Percentiles rank a stretch among this genome's conserved stretches.
Conservation (phyloP, 1,284 basidiomycete genomes). For the Austroboletus niveus region DNA sequence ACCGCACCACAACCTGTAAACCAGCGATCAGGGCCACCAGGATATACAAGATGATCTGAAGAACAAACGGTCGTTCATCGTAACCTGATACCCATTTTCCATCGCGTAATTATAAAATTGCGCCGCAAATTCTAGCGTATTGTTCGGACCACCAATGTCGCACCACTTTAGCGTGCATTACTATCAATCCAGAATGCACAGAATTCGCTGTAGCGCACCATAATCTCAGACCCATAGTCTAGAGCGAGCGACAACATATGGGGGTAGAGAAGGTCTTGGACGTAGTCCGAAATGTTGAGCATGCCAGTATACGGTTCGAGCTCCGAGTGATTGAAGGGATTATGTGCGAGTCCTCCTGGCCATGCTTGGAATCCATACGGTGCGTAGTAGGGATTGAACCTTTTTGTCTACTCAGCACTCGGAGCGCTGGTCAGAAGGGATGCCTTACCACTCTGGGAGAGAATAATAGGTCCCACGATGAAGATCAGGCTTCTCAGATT, state of each 20-base stretch:
- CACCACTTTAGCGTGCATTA: slow-evolving; percentile 43
- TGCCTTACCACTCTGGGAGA: slow-evolving; percentile 48
- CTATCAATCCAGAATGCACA: slow-evolving; percentile 20
- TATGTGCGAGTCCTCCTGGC: slow-evolving; percentile 42
- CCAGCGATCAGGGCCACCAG: slow-evolving; percentile 15
- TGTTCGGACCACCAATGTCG: slow-evolving; percentile 59
- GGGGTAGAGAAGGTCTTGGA: slow-evolving; percentile 52
- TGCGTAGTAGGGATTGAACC: slow-evolving; percentile 55
- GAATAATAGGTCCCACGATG: slow-evolving; percentile 53
- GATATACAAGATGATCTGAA: slow-evolving; percentile 24
- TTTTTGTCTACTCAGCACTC: slow-evolving; percentile 7
- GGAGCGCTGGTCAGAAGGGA: neutral
- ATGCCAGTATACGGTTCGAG: slow-evolving; percentile 56
- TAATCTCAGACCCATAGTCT: slow-evolving; percentile 53
- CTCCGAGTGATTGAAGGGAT: slow-evolving; percentile 47
- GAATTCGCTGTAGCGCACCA: slow-evolving; percentile 36
- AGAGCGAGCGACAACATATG: slow-evolving; percentile 40
- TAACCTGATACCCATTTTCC: slow-evolving; percentile 49
- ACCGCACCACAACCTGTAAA: slow-evolving; percentile 40
- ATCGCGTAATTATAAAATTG: slow-evolving; percentile 52
- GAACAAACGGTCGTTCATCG: slow-evolving; percentile 50
- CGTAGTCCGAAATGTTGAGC: slow-evolving; percentile 48
- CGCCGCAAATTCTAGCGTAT: slow-evolving; percentile 47
- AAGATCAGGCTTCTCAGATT: slow-evolving; percentile 46
- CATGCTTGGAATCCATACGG: slow-evolving; percentile 6